Base-by-base conservation (phyloP, 495 filamentous ascomycete species). In the Geoglossum glabrum region DNA sequence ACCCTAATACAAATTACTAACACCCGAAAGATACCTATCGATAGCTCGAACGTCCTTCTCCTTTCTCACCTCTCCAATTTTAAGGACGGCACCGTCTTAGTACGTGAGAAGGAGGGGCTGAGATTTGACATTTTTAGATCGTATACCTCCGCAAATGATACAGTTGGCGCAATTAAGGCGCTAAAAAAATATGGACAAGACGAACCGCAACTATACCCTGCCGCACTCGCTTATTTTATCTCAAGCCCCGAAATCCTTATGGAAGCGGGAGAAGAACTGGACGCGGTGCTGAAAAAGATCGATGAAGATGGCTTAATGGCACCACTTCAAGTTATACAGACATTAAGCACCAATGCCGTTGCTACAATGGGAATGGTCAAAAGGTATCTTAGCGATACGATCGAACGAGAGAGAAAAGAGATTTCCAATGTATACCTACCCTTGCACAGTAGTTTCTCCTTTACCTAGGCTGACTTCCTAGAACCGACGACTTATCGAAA, bases 301-400 rank as follows among this genome's bases (percentile, higher is more conserved):
- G 85, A 95, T 57, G 78, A 84, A 57, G 86, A 92, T 60, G 85
- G 87, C 15, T 77, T 98, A 13, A 93, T 98, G 85, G 90, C 93
- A 15, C 92, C 92, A 1, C 74, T 98, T 26, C 90, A 98, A 67
- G 92, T 98, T 15, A 92, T 98, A 17, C 92, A 98, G 67, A 88
- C 93, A 1, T 73, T 98, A 11, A 85, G 82, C 59, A 81, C 78
- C 27, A 89, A 87, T 64, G 81, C 78, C 27, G 89, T 96, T 8
- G 90, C 92, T 0, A 96, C 88, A 0, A 95, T 97, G 85, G 92
- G 93, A 33, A 85, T 95, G 73, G 82, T 98, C 47, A 97, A 95
- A 73, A 82, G 81, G 28, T 98, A 98, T 65, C 80, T 98, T 4
- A 79, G 82, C 57, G 77, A 84, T 52, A 92, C 89, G 19, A 93